These are phyloP conservation scores for Trichoderma cornu-damae DNA, from an alignment of 2,329 filamentous ascomycete species.

Conservation along the genomic window DNA sequence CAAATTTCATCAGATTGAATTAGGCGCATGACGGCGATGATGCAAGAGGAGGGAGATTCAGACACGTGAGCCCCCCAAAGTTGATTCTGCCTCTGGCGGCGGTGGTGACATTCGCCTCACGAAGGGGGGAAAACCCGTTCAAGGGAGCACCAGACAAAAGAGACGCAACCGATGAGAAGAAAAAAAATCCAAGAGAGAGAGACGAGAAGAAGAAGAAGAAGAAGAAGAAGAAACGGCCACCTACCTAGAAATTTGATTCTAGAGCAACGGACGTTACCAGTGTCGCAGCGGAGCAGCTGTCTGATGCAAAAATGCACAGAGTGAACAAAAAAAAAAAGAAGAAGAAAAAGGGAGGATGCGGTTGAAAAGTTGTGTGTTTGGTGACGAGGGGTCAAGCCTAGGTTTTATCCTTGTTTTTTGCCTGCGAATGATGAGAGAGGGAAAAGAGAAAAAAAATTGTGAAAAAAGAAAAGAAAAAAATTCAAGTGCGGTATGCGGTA, in stretches of 20 bases:
- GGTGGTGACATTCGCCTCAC: conserved; percentile 12
- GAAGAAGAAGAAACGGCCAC: not conserved
- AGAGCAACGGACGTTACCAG: not conserved
- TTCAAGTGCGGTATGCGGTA: not conserved
- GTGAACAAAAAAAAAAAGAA: not conserved
- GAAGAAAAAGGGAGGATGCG: conserved; percentile 11
- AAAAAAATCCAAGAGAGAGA: not conserved
- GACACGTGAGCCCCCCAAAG: no score
- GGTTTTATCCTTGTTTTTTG: conserved; percentile 11
- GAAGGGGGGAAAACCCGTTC: not conserved
- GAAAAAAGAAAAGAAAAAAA: not conserved
- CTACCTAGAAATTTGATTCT: conserved; percentile 9
- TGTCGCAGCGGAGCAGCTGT: not conserved
- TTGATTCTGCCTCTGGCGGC: conserved; percentile 1
- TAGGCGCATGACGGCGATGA: not conserved
- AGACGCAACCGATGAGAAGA: not conserved
- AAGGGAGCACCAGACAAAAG: not conserved
- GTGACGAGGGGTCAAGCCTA: conserved; percentile 16
- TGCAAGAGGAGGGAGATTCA: no score
- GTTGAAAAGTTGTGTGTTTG: conserved; percentile 13
- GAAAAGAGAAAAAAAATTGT: not conserved
- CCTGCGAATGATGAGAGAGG: not conserved
- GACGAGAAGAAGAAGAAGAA: not conserved
- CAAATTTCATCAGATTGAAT: not conserved
- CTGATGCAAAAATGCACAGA: not conserved